phyloP scores from a whole-genome alignment of 805 yeast genomes.

The Blastobotrys attinorum region DNA sequence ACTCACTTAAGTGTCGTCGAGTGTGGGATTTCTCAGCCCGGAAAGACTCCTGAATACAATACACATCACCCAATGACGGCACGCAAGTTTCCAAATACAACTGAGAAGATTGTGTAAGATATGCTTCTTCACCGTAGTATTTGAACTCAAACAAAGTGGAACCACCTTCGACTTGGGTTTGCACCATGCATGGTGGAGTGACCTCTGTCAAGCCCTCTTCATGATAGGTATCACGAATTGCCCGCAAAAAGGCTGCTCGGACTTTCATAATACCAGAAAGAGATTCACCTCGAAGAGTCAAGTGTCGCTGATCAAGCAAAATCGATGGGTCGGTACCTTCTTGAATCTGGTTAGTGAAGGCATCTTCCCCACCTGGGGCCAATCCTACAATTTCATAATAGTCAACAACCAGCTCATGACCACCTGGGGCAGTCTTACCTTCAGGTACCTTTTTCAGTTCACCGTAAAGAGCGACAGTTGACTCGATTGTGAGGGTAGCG shows the following conservation, averaged over 20 bases:
- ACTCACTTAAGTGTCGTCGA: constrained; percentile 94
- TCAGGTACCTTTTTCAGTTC: constrained; percentile 77
- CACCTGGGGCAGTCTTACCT: constrained; percentile 96
- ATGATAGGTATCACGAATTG: constrained; percentile 67
- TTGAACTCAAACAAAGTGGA: constrained; percentile 87
- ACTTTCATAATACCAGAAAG: constrained; percentile 90
- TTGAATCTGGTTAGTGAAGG: constrained; percentile 88
- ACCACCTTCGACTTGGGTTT: constrained; percentile 99
- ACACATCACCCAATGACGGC: constrained; percentile 95
- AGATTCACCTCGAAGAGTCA: constrained; percentile 94
- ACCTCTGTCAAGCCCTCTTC: constrained; percentile 81
- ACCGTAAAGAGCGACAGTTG: constrained; percentile 77
- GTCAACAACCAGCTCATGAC: constrained; percentile 87
- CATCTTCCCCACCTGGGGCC: constrained; percentile 94
- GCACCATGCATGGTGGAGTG: constrained; percentile 99
- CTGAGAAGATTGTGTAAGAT: constrained; percentile 93
- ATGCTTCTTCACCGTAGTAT: constrained; percentile 97
- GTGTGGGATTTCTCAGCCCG: constrained; percentile 99
- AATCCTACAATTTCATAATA: constrained; percentile 82
- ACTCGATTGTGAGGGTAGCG: constrained; percentile 76
- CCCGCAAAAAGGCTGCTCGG: constrained; percentile 67
- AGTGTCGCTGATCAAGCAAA: constrained; percentile 89
- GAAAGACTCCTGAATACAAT: constrained; percentile 96
- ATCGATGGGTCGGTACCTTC: constrained; percentile 92
- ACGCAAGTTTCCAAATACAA: constrained; percentile 92